These are phyloP conservation scores for Lepraria neglecta DNA, from an alignment of 495 filamentous ascomycete genomes.

Conservation along the genomic window DNA sequence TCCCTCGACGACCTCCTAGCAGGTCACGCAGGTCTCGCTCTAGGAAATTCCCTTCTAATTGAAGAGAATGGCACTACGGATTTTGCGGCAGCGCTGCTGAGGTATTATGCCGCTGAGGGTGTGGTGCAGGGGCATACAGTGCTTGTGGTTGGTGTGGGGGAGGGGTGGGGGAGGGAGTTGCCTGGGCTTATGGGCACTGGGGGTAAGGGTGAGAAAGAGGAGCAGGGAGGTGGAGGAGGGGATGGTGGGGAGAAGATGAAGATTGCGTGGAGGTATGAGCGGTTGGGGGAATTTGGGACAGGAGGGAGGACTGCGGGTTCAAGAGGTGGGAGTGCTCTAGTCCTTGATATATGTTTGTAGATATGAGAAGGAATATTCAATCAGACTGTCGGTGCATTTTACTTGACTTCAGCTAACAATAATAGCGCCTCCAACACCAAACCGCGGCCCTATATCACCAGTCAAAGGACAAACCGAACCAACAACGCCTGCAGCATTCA, in stretches of 20 bases:
- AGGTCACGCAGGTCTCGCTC: conserved; percentile 78
- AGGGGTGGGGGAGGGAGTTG: conserved; percentile 74
- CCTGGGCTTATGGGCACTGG: conserved; percentile 59
- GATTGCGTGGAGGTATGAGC: conserved; percentile 97
- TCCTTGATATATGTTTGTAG: conserved; percentile 19
- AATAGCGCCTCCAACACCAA: conserved; percentile 25
- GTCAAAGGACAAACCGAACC: conserved; percentile 1
- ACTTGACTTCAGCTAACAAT: conserved; percentile 15
- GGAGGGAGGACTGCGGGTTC: conserved; percentile 39
- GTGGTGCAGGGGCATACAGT: conserved; percentile 85
- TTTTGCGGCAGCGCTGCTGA: conserved; percentile 75
- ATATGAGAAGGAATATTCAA: neutral
- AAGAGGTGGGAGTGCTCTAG: conserved; percentile 42
- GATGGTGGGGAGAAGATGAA: conserved; percentile 64
- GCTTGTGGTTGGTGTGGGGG: conserved; percentile 72
- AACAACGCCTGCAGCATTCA: conserved; percentile 51
- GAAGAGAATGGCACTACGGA: conserved; percentile 94
- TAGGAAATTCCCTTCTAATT: conserved; percentile 75
- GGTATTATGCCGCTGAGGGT: conserved; percentile 90
- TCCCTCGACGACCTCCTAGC: conserved; percentile 81
- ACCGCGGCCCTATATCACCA: conserved; percentile 13
- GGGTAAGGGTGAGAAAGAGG: conserved; percentile 33
- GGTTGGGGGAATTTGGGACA: conserved; percentile 60
- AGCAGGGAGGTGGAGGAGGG: conserved; percentile 35
- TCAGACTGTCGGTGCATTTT: neutral